Percentiles rank a stretch among this genome's conserved stretches.
Evolutionary conservation across 2,329 filamentous ascomycete species (phyloP).

Genomic region (Stagonosporopsis tanaceti): DNA sequence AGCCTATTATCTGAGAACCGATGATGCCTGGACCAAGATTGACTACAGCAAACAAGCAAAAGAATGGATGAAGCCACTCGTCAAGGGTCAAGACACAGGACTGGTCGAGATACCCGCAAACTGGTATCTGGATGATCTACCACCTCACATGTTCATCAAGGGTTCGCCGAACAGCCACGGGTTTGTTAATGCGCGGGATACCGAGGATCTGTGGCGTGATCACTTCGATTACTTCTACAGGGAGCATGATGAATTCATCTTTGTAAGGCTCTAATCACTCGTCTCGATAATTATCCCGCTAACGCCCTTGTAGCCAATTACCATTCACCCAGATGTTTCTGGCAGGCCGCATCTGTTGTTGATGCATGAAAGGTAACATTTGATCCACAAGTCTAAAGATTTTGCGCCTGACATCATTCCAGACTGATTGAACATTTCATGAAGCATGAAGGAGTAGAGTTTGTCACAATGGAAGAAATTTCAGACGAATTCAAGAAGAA

Average conservation of each 20-base stretch:
- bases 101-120: constrained; percentile 71
- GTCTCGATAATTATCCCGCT: neutral
- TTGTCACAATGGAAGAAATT: constrained; percentile 75
- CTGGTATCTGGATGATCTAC: constrained; percentile 67
- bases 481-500: constrained; percentile 75
- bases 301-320: constrained; percentile 62
- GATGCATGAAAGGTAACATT: constrained; percentile 71
- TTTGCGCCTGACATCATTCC: constrained; percentile 5
- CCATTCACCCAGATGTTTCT: constrained; percentile 72
- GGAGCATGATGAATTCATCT: constrained; percentile 78
- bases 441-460: constrained; percentile 68
- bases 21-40: constrained; percentile 73
- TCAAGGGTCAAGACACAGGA: constrained; percentile 66
- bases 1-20: constrained; percentile 68
- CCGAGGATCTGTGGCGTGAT: constrained; percentile 70
- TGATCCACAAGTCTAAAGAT: neutral
- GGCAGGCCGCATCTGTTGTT: constrained; percentile 74
- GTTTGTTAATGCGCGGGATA: constrained; percentile 62
- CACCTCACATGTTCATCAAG: constrained; percentile 77
- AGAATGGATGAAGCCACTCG: constrained; percentile 72
- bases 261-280: constrained; percentile 59
- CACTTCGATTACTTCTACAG: constrained; percentile 78
- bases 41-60: constrained; percentile 69
- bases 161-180: constrained; percentile 69
- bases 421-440: constrained; percentile 74